Percentiles rank a stretch among this genome's conserved stretches.
phyloP scores from a whole-genome alignment of 2,329 filamentous ascomycete species.

The Penicillium hesseltinei region DNA sequence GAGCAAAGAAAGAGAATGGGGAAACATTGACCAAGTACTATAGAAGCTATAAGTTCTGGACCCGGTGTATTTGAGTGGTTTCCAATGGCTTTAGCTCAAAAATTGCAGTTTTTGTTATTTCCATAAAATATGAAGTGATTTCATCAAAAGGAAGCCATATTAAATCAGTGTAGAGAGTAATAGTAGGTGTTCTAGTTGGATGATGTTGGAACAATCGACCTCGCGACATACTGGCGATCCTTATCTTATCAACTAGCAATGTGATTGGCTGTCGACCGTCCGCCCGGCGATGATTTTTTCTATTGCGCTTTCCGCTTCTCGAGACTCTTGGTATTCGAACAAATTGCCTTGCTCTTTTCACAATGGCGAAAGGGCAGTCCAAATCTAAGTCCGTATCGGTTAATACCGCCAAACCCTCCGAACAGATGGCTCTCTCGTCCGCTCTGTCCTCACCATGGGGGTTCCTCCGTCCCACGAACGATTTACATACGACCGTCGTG shows the following conservation, averaged over 20 bases:
- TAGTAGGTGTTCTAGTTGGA: too few species aligned
- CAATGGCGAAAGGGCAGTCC: conserved; percentile 20
- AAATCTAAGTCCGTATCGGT: neutral
- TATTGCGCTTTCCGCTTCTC: conserved; percentile 7
- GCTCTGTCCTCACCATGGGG: conserved; percentile 63
- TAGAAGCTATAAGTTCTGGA: too few species aligned
- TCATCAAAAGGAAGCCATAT: neutral
- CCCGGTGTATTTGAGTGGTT: neutral
- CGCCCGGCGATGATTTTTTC: conserved; percentile 25
- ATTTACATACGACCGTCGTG: conserved; percentile 67
- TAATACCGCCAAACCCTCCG: neutral
- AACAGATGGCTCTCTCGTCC: conserved; percentile 18
- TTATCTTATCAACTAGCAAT: conserved; percentile 7
- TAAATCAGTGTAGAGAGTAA: neutral
- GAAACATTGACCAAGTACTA: neutral
- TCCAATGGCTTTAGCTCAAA: neutral
- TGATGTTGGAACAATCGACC: neutral
- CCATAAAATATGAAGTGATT: neutral
- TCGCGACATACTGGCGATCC: neutral
- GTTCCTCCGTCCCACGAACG: conserved; percentile 71
- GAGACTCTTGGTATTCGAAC: neutral
- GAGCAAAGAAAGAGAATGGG: neutral
- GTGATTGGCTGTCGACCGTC: conserved; percentile 5
- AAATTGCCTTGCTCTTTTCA: conserved; percentile 3
- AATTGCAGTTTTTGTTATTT: neutral